These are phyloP conservation scores for Brassica carinata DNA, from an alignment of 345 rosid genomes.

Conservation along the genomic window DNA sequence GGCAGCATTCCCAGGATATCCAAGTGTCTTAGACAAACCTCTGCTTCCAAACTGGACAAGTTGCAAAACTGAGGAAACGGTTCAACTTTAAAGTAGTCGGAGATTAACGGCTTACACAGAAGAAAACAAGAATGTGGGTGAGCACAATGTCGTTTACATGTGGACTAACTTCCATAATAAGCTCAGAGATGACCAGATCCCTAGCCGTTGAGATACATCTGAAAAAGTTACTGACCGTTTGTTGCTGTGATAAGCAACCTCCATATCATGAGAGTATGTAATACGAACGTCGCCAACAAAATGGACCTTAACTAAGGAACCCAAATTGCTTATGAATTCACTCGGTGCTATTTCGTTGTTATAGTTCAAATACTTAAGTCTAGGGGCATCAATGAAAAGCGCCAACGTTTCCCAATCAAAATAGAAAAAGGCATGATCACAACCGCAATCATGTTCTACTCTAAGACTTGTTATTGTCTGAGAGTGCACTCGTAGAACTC, in stretches of 20 bases:
- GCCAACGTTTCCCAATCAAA: not conserved
- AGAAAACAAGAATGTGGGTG: not conserved
- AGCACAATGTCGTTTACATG: not conserved
- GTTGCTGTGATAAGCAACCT: not conserved
- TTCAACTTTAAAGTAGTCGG: not conserved
- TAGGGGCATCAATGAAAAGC: slow-evolving; percentile 17
- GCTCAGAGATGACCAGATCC: not conserved
- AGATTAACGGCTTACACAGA: not conserved
- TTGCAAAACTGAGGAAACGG: not conserved
- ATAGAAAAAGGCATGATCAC: not conserved
- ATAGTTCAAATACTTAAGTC: slow-evolving; percentile 4
- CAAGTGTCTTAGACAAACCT: not conserved
- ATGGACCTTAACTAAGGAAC: not conserved
- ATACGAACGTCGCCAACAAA: not conserved
- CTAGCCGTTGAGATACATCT: not conserved
- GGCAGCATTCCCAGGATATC: not conserved
- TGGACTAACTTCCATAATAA: not conserved
- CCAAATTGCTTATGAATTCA: not conserved
- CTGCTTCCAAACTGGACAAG: not conserved
- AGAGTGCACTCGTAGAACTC: not conserved
- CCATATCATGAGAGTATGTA: not conserved
- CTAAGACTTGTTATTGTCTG: slow-evolving; percentile 8
- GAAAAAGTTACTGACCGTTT: not conserved
- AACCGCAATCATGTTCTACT: not conserved
- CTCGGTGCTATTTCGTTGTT: not conserved